A percentile compares a stretch with the other conserved stretches of the same genome.
phyloP scores from a whole-genome alignment of 345 rosid genomes.

The Balakata baccata region DNA sequence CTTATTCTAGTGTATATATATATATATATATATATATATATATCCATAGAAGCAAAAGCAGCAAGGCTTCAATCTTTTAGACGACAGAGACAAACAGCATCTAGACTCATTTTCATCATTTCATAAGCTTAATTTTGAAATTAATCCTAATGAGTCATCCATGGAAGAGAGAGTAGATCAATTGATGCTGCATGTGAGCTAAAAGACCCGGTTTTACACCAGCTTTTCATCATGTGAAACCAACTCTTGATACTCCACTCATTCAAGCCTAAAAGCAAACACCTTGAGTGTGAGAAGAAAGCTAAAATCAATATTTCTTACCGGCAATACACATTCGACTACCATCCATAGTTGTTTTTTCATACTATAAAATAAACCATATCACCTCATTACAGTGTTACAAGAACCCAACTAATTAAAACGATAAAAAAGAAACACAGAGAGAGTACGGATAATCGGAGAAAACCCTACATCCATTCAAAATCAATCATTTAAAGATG shows the following conservation, averaged over 20 bases:
- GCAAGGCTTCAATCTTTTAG: background rate
- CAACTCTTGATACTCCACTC: background rate
- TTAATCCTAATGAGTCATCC: background rate
- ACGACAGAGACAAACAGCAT: background rate
- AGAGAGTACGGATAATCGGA: too few species aligned
- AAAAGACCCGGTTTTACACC: too few species aligned
- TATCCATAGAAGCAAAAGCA: background rate
- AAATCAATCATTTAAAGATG: background rate
- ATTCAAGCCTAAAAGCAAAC: background rate
- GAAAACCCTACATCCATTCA: too few species aligned
- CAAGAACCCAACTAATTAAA: too few species aligned
- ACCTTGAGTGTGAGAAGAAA: background rate
- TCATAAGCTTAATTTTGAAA: background rate
- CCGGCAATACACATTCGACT: background rate
- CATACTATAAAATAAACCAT: background rate
- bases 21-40: too few species aligned
- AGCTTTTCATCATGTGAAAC: background rate
- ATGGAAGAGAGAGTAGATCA: too few species aligned
- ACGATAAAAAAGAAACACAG: too few species aligned
- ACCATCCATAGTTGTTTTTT: background rate
- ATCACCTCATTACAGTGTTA: too few species aligned
- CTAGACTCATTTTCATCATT: background rate
- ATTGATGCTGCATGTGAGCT: too few species aligned
- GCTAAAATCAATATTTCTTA: too few species aligned
- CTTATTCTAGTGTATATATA: background rate